Base-by-base conservation (phyloP, 164 flowering plant genomes). In the Macadamia tetraphylla region DNA sequence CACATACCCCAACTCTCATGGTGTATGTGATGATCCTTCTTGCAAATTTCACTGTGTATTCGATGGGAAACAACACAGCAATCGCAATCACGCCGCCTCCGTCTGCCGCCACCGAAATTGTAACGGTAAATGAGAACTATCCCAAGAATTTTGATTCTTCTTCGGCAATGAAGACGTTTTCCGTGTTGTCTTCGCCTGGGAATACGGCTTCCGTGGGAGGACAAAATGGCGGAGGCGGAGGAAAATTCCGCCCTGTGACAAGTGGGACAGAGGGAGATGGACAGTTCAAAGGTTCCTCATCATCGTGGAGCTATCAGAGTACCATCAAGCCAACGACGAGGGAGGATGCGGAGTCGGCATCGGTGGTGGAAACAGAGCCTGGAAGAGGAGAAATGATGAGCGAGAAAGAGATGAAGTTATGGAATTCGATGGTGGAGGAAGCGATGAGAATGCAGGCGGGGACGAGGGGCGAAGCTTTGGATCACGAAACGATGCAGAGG, bases 1-100 rank as follows among this genome's bases (percentile, higher is more conserved):
- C 97, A 0, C 89, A 80, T 17, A 94, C 97, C 0, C 97, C 97
- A 0, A 85, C 97, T 8, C 81, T 91, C 40, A 94, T 94, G 97
- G 86, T 92, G 31, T 92, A 77, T 43, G 88, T 94, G 14, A 94
- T 94, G 98, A 90, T 94, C 53, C 83, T 94, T 32, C 76, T 94
- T 0, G 97, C 98, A 0, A 94, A 94, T 49, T 94, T 85, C 78
- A 86, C 97, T 5, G 97, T 91, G 4, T 68, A 88, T 64, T 94
- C 98, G 0, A 83, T 94, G 84, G 76, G 82, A 0, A 73, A 72
- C 64, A 79, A 77, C 76, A 52, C 80, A 3, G 89, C 93, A 30
- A 32, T 86, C 10, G 93, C 97, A 3, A 83, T 84, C 0, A 11
- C 79, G 1, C 67, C 77, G 1, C 66, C 76, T 1, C 78, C 78